Percentiles rank a stretch among this genome's conserved stretches.
Evolutionary conservation across 495 filamentous ascomycete species (phyloP).

Genomic region (Aspergillus saccharolyticus): DNA sequence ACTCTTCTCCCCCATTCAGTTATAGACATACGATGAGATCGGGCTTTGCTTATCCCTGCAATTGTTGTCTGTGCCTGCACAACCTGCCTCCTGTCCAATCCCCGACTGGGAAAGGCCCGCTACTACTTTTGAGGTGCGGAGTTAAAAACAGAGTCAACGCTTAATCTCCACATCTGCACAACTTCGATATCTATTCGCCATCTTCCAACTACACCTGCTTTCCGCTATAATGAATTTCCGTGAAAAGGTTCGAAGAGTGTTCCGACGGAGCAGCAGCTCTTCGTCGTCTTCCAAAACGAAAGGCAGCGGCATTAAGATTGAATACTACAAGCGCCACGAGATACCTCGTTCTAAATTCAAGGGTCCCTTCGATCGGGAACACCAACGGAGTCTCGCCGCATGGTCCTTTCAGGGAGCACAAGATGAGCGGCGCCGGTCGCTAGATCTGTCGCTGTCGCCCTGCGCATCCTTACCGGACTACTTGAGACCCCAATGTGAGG

Average conservation of each 20-base stretch:
- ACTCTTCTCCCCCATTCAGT: constrained; percentile 11
- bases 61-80: constrained; percentile 36
- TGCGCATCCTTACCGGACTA: constrained; percentile 30
- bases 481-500: constrained; percentile 16
- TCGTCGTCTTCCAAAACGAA: constrained; percentile 22
- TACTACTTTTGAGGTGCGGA: constrained; percentile 26
- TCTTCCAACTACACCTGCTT: not conserved
- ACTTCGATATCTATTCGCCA: not conserved
- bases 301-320: constrained; percentile 39
- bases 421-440: constrained; percentile 31
- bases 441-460: constrained; percentile 37
- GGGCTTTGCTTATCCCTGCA: constrained; percentile 18
- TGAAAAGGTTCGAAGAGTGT: constrained; percentile 37
- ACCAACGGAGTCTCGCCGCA: constrained; percentile 44
- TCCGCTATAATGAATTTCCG: constrained; percentile 40
- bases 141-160: constrained; percentile 10
- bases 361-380: constrained; percentile 47
- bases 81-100: constrained; percentile 30
- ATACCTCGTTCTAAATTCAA: constrained; percentile 49
- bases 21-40: constrained; percentile 27
- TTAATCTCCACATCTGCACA: constrained; percentile 6
- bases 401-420: constrained; percentile 45
- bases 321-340: constrained; percentile 48
- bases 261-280: constrained; percentile 28
- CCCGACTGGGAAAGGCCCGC: constrained; percentile 30